Percentiles rank a stretch among this genome's conserved stretches.
Evolutionary conservation across 2,329 filamentous ascomycete species (phyloP).

Genomic region (Aspergillus sp.): DNA sequence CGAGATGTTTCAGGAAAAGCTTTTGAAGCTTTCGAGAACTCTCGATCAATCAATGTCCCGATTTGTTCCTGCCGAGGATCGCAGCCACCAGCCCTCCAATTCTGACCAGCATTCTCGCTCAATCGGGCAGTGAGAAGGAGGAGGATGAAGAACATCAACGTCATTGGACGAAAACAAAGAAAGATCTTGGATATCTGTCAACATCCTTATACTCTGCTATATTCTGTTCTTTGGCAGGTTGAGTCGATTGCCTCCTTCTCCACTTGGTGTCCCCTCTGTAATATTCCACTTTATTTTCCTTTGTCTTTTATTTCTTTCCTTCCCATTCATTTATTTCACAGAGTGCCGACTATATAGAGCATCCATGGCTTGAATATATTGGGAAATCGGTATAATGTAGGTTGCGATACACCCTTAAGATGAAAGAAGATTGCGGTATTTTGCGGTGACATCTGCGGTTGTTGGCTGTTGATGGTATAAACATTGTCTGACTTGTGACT

Average conservation of each 20-base stretch:
- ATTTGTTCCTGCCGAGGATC: slow-evolving; percentile 20
- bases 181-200: neutral
- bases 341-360: slow-evolving; percentile 24
- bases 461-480: neutral
- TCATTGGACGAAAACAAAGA: neutral
- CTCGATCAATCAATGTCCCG: slow-evolving; percentile 22
- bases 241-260: neutral
- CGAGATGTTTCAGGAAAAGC: slow-evolving; percentile 20
- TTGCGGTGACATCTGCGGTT: neutral
- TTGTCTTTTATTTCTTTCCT: slow-evolving; percentile 1
- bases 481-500: neutral
- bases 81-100: neutral
- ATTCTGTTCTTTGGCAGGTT: neutral
- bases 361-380: slow-evolving; percentile 21
- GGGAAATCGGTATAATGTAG: slow-evolving; percentile 18
- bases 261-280: slow-evolving; percentile 1
- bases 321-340: slow-evolving; percentile 12
- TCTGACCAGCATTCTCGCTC: slow-evolving; percentile 16
- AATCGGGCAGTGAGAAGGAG: neutral
- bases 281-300: neutral
- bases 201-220: neutral
- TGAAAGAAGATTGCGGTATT: neutral
- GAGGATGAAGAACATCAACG: neutral
- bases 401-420: slow-evolving; percentile 17
- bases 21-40: slow-evolving; percentile 19